A percentile compares a stretch with the other conserved stretches of the same genome.
Conservation (phyloP, 2,329 filamentous ascomycete species). For the Lasiodiplodia sp. region DNA sequence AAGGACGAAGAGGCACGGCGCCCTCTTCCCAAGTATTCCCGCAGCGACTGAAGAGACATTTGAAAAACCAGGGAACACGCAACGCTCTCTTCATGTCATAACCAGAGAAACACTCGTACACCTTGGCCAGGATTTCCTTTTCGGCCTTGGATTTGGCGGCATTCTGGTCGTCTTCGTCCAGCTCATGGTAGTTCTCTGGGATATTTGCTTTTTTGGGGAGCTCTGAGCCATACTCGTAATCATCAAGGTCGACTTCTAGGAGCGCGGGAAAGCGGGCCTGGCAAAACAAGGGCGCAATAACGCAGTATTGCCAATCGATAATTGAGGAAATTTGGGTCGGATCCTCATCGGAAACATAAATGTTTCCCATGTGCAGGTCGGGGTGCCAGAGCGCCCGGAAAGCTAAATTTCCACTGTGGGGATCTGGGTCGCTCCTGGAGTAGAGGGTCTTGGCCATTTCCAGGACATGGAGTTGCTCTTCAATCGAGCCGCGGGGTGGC, state of each 20-base stretch:
- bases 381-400: conserved; percentile 50
- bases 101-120: conserved; percentile 40
- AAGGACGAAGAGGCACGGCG: conserved; percentile 43
- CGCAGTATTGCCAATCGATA: conserved; percentile 39
- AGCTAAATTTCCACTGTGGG: conserved; percentile 40
- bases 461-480: conserved; percentile 33
- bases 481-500: conserved; percentile 32
- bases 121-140: conserved; percentile 39
- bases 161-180: conserved; percentile 34
- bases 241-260: conserved; percentile 34
- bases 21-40: conserved; percentile 41
- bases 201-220: conserved; percentile 33
- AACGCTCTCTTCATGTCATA: conserved; percentile 38
- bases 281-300: conserved; percentile 40
- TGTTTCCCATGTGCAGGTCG: conserved; percentile 50
- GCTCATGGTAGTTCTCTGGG: conserved; percentile 41
- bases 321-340: conserved; percentile 35
- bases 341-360: conserved; percentile 39
- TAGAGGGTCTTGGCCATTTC: conserved; percentile 34
- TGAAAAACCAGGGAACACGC: conserved; percentile 39
- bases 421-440: conserved; percentile 28
- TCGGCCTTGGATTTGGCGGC: conserved; percentile 22
- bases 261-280: conserved; percentile 41
- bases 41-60: conserved; percentile 44
- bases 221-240: conserved; percentile 34